Evolutionary conservation across 805 yeast species (phyloP), one percentile per base, ranked within the genome.

Genomic region (Wickerhamomyces bovis): DNA sequence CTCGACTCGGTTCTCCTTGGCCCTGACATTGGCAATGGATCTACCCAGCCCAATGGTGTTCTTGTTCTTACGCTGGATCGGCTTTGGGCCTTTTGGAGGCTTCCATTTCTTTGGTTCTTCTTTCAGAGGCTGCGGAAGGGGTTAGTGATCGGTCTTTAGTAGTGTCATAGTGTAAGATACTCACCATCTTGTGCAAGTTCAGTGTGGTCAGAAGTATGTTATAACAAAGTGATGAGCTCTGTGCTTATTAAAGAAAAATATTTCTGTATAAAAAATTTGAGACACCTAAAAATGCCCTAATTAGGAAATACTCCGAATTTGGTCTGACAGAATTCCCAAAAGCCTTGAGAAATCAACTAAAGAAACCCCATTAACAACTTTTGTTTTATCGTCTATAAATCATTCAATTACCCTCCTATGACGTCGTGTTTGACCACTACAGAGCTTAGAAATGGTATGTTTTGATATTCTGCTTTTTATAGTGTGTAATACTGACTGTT

Each of bases 21-120:
- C 71, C 65, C 90, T 78, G 48, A 82, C 84, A 65, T 86, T 83
- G 48, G 83, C 83, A 51, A 90, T 81, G 16, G 90, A 72, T 61
- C 94, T 77, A 46, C 98, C 98, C 43, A 90, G 71, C 6, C 96
- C 98, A 50, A 88, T 81, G 6, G 80, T 71, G 60, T 89, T 89
- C 57, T 87, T 85, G 65, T 87, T 87, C 68, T 83, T 86, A 53
- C 87, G 88, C 3, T 77, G 89, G 13, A 85, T 80, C 15, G 96
- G 95, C 62, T 89, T 89, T 30, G 97, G 97, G 20, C 97, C 97
- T 69, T 85, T 83, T 53, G 96, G 96, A 9, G 86, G 80, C 69
- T 83, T 85, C 89, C 89, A 86, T 60, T 85, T 85, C 75, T 82
- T 84, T 44, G 77, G 72, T 43, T 72, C 71, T 45, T 67, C 70